Percentiles rank a stretch among this genome's conserved stretches.
Evolutionary conservation across 129 eudicot species (phyloP).

Genomic region (Lactuca sativa): DNA sequence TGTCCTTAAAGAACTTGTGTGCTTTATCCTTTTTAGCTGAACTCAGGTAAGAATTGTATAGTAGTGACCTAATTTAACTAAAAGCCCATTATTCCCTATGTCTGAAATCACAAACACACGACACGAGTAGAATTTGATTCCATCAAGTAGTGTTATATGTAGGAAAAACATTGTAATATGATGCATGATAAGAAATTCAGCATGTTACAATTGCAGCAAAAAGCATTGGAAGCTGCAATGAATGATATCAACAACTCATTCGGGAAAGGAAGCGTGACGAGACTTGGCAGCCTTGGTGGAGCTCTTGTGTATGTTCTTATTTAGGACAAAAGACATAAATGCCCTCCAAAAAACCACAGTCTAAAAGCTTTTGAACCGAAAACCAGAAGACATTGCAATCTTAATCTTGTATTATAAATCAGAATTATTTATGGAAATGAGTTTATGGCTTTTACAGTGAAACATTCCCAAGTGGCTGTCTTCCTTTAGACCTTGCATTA

Average conservation of each 20-base stretch:
- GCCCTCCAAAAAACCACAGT: neutral
- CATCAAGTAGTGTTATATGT: too few relatives aligned
- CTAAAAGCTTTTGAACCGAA: neutral
- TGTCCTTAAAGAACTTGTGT: neutral
- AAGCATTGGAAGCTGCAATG: constrained; percentile 98
- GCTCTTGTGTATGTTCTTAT: constrained; percentile 80
- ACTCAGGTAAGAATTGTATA: neutral
- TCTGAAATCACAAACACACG: too few relatives aligned
- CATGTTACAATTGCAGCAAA: constrained; percentile 58
- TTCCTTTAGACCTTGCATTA: constrained; percentile 93
- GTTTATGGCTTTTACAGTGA: constrained; percentile 54
- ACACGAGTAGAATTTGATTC: too few relatives aligned
- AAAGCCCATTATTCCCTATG: too few relatives aligned
- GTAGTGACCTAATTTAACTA: too few relatives aligned
- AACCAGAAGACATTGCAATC: constrained; percentile 7
- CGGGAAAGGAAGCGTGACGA: constrained; percentile 98
- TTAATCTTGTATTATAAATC: constrained; percentile 6
- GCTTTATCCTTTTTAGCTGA: neutral
- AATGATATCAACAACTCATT: constrained; percentile 91
- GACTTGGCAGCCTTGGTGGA: constrained; percentile 98
- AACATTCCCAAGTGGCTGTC: constrained; percentile 98
- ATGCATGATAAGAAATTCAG: constrained; percentile 3
- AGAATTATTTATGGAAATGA: neutral
- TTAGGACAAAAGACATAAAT: too few relatives aligned
- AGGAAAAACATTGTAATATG: too few relatives aligned